These are phyloP conservation scores for Aspergillus chevalieri DNA, from an alignment of 2,329 filamentous ascomycete species.

Conservation along the genomic window DNA sequence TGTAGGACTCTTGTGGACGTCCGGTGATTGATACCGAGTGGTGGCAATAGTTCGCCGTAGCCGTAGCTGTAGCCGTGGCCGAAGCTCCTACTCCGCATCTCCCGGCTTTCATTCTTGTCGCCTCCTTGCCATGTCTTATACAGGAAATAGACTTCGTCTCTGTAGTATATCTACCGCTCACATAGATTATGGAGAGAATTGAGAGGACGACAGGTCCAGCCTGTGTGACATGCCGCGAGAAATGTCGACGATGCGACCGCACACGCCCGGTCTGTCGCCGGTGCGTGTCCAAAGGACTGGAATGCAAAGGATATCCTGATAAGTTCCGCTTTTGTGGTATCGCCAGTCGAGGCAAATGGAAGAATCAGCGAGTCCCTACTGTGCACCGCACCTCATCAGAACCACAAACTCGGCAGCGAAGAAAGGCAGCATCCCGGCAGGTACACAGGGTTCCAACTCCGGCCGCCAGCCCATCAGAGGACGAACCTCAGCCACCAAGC, in stretches of 20 bases:
- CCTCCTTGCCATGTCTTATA: not conserved
- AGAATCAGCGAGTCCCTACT: constrained; percentile 16
- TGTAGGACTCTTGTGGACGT: not conserved
- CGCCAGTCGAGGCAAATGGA: constrained; percentile 27
- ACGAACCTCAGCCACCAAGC: too few species aligned
- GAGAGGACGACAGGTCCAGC: constrained; percentile 22
- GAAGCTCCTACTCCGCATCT: too few species aligned
- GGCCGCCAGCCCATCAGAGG: too few species aligned
- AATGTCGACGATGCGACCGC: constrained; percentile 28
- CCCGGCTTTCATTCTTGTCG: too few species aligned
- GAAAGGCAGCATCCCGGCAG: constrained; percentile 8
- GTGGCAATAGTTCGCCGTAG: not conserved
- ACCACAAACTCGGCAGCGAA: not conserved
- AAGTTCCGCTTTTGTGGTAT: constrained; percentile 27
- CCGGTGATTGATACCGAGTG: not conserved
- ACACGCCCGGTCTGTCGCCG: constrained; percentile 23
- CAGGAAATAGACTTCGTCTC: not conserved
- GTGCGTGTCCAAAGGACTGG: constrained; percentile 24
- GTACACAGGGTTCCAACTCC: too few species aligned
- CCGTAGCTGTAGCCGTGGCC: not conserved
- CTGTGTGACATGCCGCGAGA: constrained; percentile 29
- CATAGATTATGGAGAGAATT: not conserved
- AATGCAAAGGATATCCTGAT: constrained; percentile 27
- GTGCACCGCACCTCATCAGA: not conserved
- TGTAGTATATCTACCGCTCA: not conserved